A percentile compares a stretch with the other conserved stretches of the same genome.
phyloP scores from a whole-genome alignment of 805 yeast species.

The Saturnispora serradocipensis region DNA sequence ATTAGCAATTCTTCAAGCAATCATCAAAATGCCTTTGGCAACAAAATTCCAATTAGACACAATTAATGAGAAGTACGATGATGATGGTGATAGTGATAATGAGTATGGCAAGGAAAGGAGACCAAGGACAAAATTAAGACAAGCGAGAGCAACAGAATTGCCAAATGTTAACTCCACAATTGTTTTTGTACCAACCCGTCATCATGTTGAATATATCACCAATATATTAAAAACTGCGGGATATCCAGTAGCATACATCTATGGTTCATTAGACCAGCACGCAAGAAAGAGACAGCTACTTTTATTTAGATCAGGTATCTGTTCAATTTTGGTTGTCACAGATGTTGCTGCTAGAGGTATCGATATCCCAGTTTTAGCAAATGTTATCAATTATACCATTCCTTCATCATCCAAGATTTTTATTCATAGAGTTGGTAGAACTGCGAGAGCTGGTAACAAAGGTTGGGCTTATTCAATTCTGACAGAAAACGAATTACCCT shows the following conservation, averaged over 20 bases:
- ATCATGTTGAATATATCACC: constrained; percentile 90
- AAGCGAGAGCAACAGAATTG: constrained; percentile 73
- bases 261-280: constrained; percentile 90
- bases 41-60: constrained; percentile 56
- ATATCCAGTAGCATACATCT: constrained; percentile 76
- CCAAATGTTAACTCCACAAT: constrained; percentile 86
- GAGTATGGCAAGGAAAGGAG: constrained; percentile 27
- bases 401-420: constrained; percentile 92
- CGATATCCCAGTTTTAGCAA: constrained; percentile 93
- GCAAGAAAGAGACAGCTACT: constrained; percentile 86
- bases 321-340: constrained; percentile 87
- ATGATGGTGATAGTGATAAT: constrained; percentile 44
- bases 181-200: constrained; percentile 92
- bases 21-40: constrained; percentile 77
- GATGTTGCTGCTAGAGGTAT: constrained; percentile 99
- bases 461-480: constrained; percentile 97
- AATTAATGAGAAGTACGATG: constrained; percentile 39
- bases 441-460: constrained; percentile 96
- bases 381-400: constrained; percentile 83
- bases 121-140: constrained; percentile 35
- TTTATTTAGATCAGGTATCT: constrained; percentile 75
- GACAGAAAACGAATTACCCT: constrained; percentile 79
- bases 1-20: constrained; percentile 66
- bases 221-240: constrained; percentile 66
- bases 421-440: constrained; percentile 96